Evolutionary conservation across 2,329 filamentous ascomycete genomes (phyloP).

Genomic region (Diaporthe sp.): DNA sequence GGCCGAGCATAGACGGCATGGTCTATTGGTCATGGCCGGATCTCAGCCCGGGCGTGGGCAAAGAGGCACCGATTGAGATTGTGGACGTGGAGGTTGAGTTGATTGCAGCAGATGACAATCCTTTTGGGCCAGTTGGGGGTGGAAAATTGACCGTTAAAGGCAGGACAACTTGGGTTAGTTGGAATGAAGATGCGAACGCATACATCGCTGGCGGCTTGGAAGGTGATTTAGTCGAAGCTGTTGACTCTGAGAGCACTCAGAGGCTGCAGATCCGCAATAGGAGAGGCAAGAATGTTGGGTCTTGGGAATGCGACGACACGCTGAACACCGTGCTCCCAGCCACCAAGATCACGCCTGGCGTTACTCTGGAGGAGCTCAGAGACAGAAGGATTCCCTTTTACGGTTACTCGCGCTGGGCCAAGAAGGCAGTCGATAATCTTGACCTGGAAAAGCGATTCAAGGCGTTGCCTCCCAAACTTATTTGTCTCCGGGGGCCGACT

Average conservation of each 20-base stretch:
- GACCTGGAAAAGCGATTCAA: conserved; percentile 3
- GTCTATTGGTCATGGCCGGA: neutral
- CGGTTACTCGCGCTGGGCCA: conserved; percentile 2
- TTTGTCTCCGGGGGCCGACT: conserved; percentile 9
- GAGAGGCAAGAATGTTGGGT: neutral
- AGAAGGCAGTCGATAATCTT: neutral
- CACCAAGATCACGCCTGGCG: conserved; percentile 9
- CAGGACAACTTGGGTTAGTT: neutral
- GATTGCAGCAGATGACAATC: neutral
- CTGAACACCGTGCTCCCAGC: conserved; percentile 10
- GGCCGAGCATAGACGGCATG: conserved; percentile 1
- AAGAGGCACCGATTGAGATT: conserved; percentile 7
- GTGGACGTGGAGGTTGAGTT: neutral
- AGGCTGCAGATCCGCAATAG: neutral
- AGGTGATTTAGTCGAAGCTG: neutral
- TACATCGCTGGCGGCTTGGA: neutral
- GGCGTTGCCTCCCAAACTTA: neutral
- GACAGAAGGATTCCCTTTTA: neutral
- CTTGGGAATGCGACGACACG: conserved; percentile 19
- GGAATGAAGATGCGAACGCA: neutral
- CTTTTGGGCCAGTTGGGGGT: neutral
- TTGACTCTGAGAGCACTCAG: neutral
- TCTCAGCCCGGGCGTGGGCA: neutral
- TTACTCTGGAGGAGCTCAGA: neutral
- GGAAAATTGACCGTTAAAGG: neutral